Evolutionary conservation across 1,284 basidiomycete genomes (phyloP).

Genomic region (Rhodotorula sp.): DNA sequence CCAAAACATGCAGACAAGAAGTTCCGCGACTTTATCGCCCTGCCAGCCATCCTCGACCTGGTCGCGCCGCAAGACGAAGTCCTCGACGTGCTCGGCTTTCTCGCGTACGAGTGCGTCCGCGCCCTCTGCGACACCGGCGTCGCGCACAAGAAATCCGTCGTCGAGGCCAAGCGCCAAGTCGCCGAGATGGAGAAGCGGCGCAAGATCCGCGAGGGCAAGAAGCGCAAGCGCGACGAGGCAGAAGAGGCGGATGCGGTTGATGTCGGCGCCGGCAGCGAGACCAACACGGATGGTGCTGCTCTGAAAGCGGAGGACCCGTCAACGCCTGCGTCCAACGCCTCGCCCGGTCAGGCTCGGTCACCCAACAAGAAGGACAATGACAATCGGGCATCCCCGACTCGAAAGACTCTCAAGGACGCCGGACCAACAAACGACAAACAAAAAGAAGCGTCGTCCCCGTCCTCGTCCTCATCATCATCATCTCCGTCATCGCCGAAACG

Average conservation of each 20-base stretch:
- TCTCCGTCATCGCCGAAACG: not conserved
- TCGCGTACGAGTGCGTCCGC: slow-evolving; percentile 95
- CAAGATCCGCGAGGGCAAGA: not conserved
- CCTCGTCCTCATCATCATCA: not conserved
- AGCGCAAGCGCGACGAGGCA: not conserved
- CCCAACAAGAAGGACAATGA: too few relatives aligned
- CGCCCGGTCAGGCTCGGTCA: not conserved
- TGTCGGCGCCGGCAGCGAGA: not conserved
- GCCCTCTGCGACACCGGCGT: slow-evolving; percentile 83
- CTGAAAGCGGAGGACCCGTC: not conserved
- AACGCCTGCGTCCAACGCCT: not conserved
- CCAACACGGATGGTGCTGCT: not conserved
- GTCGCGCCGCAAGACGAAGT: slow-evolving; percentile 69
- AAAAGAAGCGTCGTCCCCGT: too few relatives aligned
- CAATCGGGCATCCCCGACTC: too few relatives aligned
- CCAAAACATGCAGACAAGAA: slow-evolving; percentile 87
- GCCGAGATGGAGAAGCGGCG: not conserved
- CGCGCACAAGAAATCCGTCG: slow-evolving; percentile 69
- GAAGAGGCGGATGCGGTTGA: not conserved
- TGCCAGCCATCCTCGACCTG: slow-evolving; percentile 82
- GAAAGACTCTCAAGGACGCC: too few relatives aligned
- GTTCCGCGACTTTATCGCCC: slow-evolving; percentile 91
- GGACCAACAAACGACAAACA: too few relatives aligned
- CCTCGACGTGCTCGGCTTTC: slow-evolving; percentile 92
- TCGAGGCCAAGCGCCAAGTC: not conserved